A percentile compares a stretch with the other conserved stretches of the same genome.
These are phyloP conservation scores for Hibiscus tridactylites DNA, from an alignment of 345 rosid genomes.

Conservation along the genomic window DNA sequence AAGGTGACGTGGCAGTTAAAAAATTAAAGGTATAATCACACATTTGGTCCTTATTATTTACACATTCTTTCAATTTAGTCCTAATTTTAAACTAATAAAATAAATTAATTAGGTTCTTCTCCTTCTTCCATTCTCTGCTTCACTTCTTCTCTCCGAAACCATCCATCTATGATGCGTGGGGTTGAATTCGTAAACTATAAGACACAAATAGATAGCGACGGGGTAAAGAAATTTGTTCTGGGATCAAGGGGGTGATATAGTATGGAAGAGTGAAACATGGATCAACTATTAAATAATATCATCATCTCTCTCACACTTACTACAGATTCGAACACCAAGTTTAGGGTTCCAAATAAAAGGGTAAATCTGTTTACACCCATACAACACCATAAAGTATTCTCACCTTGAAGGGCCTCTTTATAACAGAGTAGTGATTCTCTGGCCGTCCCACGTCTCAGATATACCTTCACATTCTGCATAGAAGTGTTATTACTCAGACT, in stretches of 20 bases:
- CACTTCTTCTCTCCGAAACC: no score
- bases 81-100: no score
- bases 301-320: neutral
- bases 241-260: neutral
- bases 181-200: neutral
- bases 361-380: neutral
- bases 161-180: neutral
- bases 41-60: no score
- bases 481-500: neutral
- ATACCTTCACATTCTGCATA: conserved; percentile 84
- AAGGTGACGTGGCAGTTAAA: no score
- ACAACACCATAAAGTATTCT: neutral
- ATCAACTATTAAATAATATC: neutral
- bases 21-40: no score
- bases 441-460: conserved; percentile 88
- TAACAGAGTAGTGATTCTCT: conserved; percentile 69
- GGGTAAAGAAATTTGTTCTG: neutral
- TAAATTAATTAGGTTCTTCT: no score
- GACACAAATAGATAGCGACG: neutral
- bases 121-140: no score
- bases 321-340: neutral
- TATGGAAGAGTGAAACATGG: no score
- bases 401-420: conserved; percentile 82
- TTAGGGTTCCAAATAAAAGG: neutral
- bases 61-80: no score